Percentiles rank a stretch among this genome's conserved stretches.
These are phyloP conservation scores for Carallia brachiata DNA, from an alignment of 345 rosid genomes.

Conservation along the genomic window DNA sequence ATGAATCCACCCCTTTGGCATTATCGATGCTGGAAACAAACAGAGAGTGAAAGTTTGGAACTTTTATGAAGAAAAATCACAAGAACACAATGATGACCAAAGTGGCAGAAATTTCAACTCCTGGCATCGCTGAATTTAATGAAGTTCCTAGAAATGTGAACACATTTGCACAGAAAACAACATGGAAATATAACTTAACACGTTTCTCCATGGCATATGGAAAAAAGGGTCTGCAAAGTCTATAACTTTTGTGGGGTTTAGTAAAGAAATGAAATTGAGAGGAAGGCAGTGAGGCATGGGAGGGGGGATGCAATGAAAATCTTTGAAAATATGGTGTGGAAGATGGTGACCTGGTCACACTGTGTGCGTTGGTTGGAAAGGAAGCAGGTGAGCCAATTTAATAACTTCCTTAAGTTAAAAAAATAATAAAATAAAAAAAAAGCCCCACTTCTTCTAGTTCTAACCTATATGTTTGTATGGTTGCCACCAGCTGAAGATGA, in stretches of 20 bases:
- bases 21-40: conserved; percentile 45
- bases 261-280: too few relatives aligned
- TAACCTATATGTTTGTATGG: conserved; percentile 8
- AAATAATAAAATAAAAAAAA: too few relatives aligned
- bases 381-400: conserved; percentile 42
- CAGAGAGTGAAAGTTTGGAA: conserved; percentile 8
- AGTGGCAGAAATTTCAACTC: conserved; percentile 36
- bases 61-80: conserved; percentile 7
- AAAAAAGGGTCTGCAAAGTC: conserved; percentile 33
- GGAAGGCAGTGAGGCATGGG: conserved; percentile 26
- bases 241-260: conserved; percentile 29
- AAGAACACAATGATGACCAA: conserved; percentile 30
- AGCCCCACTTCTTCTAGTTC: conserved; percentile 1
- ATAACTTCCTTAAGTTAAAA: conserved; percentile 19
- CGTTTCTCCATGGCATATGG: conserved; percentile 2
- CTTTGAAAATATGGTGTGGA: conserved; percentile 5
- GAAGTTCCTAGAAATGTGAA: conserved; percentile 9
- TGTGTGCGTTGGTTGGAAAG: conserved; percentile 48
- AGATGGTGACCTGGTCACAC: conserved; percentile 13
- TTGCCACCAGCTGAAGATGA: conserved; percentile 36
- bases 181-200: background rate
- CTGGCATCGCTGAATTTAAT: conserved; percentile 21
- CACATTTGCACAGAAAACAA: conserved; percentile 18
- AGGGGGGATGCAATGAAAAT: conserved; percentile 30
- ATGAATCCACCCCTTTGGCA: conserved; percentile 68